phyloP scores from a whole-genome alignment of 768 basidiomycete genomes.

The Tricholoma terreum region DNA sequence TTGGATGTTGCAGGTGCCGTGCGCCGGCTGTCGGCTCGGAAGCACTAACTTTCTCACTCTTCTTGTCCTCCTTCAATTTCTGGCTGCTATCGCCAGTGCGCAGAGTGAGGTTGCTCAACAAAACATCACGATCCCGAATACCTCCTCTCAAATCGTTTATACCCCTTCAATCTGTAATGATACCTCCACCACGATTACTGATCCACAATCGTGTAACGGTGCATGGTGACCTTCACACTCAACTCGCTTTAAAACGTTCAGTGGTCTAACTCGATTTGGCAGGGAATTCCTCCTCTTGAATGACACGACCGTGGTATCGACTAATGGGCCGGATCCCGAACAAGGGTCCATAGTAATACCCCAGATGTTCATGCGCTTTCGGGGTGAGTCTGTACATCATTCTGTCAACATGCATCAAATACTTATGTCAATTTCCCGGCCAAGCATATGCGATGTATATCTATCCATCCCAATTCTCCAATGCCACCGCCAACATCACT shows the following conservation, averaged over 20 bases:
- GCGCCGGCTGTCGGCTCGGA: background rate
- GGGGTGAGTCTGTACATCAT: conserved; percentile 34
- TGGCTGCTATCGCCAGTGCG: conserved; percentile 7
- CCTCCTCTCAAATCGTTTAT: conserved; percentile 40
- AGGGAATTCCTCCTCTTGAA: conserved; percentile 17
- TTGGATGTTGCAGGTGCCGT: background rate
- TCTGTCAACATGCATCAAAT: background rate
- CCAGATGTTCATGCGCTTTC: conserved; percentile 56
- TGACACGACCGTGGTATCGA: conserved; percentile 28
- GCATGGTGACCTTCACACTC: conserved; percentile 37
- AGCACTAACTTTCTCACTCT: background rate
- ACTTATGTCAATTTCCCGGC: background rate
- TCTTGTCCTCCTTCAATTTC: conserved; percentile 2
- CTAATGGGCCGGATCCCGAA: conserved; percentile 41
- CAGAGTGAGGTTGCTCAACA: conserved; percentile 16
- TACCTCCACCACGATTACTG: conserved; percentile 16
- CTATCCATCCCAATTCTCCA: conserved; percentile 41
- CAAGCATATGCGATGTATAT: conserved; percentile 45
- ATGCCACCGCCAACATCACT: conserved; percentile 52
- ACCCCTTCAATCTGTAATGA: conserved; percentile 45
- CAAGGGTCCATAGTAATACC: conserved; percentile 46
- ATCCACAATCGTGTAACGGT: conserved; percentile 34
- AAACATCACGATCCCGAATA: conserved; percentile 38
- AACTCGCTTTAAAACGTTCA: background rate
- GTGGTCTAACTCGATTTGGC: background rate